Conservation (phyloP, 345 rosid genomes). For the Passiflora organensis region DNA sequence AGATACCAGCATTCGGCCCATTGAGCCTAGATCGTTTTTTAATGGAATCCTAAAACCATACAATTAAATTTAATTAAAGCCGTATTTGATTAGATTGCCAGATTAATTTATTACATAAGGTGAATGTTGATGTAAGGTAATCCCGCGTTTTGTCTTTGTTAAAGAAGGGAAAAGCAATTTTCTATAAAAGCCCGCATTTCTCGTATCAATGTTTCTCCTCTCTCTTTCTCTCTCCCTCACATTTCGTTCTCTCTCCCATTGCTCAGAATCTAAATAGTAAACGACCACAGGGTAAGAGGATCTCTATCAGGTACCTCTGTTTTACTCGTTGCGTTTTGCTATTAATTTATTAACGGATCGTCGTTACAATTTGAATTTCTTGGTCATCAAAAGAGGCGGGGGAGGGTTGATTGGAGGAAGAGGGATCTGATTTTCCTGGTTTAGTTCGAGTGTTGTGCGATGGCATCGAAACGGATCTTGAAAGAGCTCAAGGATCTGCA, state of each 20-base stretch:
- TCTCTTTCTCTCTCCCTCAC: not conserved
- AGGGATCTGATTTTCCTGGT: conserved; percentile 29
- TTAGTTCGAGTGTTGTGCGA: conserved; percentile 15
- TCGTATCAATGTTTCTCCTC: too few relatives aligned
- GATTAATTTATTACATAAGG: too few relatives aligned
- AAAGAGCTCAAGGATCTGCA: conserved; percentile 86
- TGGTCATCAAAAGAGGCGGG: too few relatives aligned
- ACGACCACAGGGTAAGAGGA: conserved; percentile 11
- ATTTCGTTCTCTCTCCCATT: not conserved
- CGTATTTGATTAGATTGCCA: too few relatives aligned
- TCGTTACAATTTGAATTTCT: not conserved
- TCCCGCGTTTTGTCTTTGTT: too few relatives aligned
- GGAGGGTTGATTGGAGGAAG: not conserved
- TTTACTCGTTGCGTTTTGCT: not conserved
- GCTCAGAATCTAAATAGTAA: conserved; percentile 8
- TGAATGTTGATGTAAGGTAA: too few relatives aligned
- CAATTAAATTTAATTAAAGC: too few relatives aligned
- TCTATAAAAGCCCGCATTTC: not conserved
- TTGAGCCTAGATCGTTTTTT: too few relatives aligned
- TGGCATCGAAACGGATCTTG: conserved; percentile 89
- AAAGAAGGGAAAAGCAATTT: too few relatives aligned
- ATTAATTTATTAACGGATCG: not conserved
- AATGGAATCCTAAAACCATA: too few relatives aligned
- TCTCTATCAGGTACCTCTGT: conserved; percentile 17
- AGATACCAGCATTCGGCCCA: too few relatives aligned